phyloP scores from a whole-genome alignment of 371 early-diverging fungal genomes.

The Mortierella sp. region DNA sequence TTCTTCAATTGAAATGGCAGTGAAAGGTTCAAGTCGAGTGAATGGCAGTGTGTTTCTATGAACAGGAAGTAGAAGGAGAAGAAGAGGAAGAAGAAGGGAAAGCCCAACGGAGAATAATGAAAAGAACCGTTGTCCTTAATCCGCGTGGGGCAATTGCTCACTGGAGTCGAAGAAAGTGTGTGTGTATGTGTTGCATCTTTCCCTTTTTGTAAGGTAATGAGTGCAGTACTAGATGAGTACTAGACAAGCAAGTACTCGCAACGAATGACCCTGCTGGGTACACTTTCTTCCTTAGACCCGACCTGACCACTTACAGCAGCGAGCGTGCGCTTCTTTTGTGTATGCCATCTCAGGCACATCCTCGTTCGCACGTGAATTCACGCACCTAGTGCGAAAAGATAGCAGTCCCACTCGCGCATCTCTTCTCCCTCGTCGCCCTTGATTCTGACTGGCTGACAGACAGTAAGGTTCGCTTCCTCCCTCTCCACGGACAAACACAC shows the following conservation, averaged over 20 bases:
- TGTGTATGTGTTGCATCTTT: neutral
- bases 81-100: neutral
- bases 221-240: neutral
- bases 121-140: no score
- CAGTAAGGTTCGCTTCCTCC: neutral
- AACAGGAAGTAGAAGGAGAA: neutral
- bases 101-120: neutral
- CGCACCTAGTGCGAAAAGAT: neutral
- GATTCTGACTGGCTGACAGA: conserved; percentile 32
- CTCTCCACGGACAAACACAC: conserved; percentile 4
- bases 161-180: neutral
- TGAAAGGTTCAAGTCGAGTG: neutral
- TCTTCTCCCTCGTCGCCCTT: conserved; percentile 23
- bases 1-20: neutral
- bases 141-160: conserved; percentile 13
- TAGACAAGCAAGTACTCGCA: no score
- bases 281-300: neutral
- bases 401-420: neutral
- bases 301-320: neutral
- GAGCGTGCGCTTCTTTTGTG: neutral
- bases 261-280: neutral
- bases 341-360: neutral
- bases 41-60: neutral
- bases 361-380: conserved; percentile 1
- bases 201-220: neutral